These are phyloP conservation scores for Candida ovalis DNA, from an alignment of 805 yeast species.

Conservation along the genomic window DNA sequence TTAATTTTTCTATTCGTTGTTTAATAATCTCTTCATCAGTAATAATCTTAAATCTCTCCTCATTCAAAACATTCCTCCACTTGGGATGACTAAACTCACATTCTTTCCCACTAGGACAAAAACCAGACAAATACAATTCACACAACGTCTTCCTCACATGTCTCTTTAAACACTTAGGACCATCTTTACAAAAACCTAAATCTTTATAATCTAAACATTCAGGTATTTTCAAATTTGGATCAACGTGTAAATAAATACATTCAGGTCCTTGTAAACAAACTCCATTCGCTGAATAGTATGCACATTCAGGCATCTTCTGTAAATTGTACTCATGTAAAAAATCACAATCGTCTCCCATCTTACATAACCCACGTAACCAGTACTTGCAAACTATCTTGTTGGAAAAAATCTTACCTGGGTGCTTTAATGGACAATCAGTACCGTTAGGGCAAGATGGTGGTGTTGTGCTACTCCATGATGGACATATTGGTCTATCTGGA, in stretches of 20 bases:
- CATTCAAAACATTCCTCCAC: slow-evolving; percentile 46
- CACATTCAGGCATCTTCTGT: slow-evolving; percentile 95
- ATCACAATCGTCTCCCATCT: slow-evolving; percentile 95
- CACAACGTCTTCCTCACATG: slow-evolving; percentile 78
- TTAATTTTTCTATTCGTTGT: slow-evolving; percentile 20
- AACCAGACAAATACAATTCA: slow-evolving; percentile 79
- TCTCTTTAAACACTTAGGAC: slow-evolving; percentile 78
- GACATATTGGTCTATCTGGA: slow-evolving; percentile 88
- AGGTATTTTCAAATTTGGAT: slow-evolving; percentile 84
- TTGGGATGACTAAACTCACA: slow-evolving; percentile 84
- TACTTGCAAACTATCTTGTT: slow-evolving; percentile 94
- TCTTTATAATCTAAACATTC: slow-evolving; percentile 76
- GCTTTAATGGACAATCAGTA: slow-evolving; percentile 78
- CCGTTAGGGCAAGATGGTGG: slow-evolving; percentile 35
- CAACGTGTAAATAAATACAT: slow-evolving; percentile 88
- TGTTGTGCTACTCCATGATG: slow-evolving; percentile 60
- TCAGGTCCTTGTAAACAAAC: slow-evolving; percentile 91
- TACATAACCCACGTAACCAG: slow-evolving; percentile 96
- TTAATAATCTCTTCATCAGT: slow-evolving; percentile 37
- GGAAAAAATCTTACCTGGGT: slow-evolving; percentile 54
- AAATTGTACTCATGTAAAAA: slow-evolving; percentile 92
- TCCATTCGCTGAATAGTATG: slow-evolving; percentile 77
- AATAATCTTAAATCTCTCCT: slow-evolving; percentile 42
- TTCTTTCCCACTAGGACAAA: slow-evolving; percentile 84
- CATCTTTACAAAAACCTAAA: slow-evolving; percentile 87